phyloP scores from a whole-genome alignment of 1,284 basidiomycete species.

The Tilletia setariae region DNA sequence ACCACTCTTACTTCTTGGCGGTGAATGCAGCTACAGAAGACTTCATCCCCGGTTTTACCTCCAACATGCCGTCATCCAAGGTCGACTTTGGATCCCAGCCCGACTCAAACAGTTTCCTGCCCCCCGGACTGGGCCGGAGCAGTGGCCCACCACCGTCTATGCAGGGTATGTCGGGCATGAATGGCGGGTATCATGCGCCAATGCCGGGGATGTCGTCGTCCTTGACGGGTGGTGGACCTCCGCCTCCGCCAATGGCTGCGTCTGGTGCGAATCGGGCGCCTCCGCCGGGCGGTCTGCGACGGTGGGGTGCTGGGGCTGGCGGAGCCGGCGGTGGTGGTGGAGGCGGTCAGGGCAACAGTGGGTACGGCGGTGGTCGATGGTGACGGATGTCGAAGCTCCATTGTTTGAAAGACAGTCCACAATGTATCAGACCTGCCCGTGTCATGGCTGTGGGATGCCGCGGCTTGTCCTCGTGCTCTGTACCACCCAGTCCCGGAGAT shows the following conservation, averaged over 20 bases:
- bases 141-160: background rate
- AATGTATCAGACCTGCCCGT: background rate
- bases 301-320: background rate
- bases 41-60: constrained; percentile 13
- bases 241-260: background rate
- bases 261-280: constrained; percentile 8
- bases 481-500: background rate
- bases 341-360: background rate
- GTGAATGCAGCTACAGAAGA: background rate
- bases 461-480: too few relatives aligned
- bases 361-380: background rate
- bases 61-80: background rate
- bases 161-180: background rate
- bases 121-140: background rate
- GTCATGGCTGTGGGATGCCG: background rate
- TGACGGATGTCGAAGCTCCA: background rate
- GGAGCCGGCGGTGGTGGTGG: constrained; percentile 4
- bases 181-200: background rate
- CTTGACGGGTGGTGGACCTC: background rate
- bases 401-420: background rate
- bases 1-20: background rate
- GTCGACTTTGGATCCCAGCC: background rate
- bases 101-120: constrained; percentile 9
- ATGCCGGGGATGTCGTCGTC: too few relatives aligned
- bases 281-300: background rate